Evolutionary conservation across 306 rosid species (phyloP).

Genomic region (Dryas octopetala): DNA sequence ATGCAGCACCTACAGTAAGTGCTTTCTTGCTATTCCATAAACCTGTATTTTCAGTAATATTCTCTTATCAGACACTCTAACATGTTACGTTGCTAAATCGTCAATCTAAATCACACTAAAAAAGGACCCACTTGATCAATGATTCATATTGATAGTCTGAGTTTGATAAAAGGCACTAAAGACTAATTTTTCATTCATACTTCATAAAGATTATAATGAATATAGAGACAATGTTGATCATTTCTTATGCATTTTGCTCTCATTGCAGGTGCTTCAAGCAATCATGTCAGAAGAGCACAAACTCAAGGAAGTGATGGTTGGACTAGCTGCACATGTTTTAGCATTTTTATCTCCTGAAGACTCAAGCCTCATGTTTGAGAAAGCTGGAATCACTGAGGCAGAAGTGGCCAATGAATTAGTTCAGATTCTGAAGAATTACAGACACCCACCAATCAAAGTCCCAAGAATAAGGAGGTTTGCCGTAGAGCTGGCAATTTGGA

Average conservation of each 20-base stretch:
- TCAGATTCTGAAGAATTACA: constrained; percentile 58
- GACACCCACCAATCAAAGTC: constrained; percentile 62
- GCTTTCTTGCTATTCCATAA: neutral
- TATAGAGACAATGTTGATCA: neutral
- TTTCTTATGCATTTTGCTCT: constrained; percentile 16
- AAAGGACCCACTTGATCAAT: neutral
- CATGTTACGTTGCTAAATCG: neutral
- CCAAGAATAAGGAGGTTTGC: constrained; percentile 85
- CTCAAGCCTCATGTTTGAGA: constrained; percentile 55
- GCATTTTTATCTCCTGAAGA: constrained; percentile 62
- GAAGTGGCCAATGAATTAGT: constrained; percentile 54
- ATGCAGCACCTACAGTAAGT: constrained; percentile 83
- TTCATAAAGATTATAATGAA: no score
- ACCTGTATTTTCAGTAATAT: neutral
- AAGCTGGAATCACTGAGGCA: constrained; percentile 55
- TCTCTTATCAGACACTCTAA: neutral
- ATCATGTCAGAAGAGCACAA: constrained; percentile 69
- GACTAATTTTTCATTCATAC: no score
- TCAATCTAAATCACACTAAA: neutral
- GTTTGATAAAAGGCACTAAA: no score
- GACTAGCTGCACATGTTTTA: constrained; percentile 72
- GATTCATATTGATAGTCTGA: neutral
- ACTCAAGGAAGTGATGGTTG: constrained; percentile 92
- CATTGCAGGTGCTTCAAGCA: constrained; percentile 58
- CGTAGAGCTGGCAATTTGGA: constrained; percentile 83